phyloP scores from a whole-genome alignment of 1,139 yeast genomes.

The Geotrichum australiense region DNA sequence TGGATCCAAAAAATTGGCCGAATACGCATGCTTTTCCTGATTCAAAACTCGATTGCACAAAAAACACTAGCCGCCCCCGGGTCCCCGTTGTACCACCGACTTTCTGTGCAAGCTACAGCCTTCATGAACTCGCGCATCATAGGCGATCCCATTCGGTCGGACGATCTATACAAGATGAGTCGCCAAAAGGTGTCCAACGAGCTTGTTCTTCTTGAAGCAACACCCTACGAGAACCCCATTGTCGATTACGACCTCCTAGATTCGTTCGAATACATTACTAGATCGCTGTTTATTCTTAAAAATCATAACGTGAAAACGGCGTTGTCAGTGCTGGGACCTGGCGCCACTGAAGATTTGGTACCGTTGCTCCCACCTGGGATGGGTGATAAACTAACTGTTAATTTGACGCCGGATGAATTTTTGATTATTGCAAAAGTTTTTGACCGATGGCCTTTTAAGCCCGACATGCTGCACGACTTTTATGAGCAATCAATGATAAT shows the following conservation, averaged over 20 bases:
- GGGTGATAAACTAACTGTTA: conserved; percentile 42
- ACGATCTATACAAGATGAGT: too few relatives aligned
- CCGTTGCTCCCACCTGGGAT: conserved; percentile 36
- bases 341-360: conserved; percentile 59
- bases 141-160: too few relatives aligned
- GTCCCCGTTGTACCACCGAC: too few relatives aligned
- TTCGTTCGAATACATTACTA: conserved; percentile 60
- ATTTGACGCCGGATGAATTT: conserved; percentile 51
- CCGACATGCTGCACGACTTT: conserved; percentile 44
- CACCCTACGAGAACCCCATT: conserved; percentile 27
- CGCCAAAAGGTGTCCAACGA: too few relatives aligned
- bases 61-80: too few relatives aligned
- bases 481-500: too few relatives aligned
- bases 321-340: conserved; percentile 64
- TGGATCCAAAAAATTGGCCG: conserved; percentile 75
- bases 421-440: conserved; percentile 45
- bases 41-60: conserved; percentile 51
- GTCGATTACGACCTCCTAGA: conserved; percentile 37
- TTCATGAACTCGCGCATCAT: not conserved
- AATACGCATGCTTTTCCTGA: conserved; percentile 61
- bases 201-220: conserved; percentile 26
- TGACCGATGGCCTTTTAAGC: conserved; percentile 82
- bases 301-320: conserved; percentile 45
- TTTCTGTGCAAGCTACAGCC: not conserved
- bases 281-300: conserved; percentile 52